Base-by-base conservation (phyloP, 202 grass and related monocot species). In the Musa balbisiana region DNA sequence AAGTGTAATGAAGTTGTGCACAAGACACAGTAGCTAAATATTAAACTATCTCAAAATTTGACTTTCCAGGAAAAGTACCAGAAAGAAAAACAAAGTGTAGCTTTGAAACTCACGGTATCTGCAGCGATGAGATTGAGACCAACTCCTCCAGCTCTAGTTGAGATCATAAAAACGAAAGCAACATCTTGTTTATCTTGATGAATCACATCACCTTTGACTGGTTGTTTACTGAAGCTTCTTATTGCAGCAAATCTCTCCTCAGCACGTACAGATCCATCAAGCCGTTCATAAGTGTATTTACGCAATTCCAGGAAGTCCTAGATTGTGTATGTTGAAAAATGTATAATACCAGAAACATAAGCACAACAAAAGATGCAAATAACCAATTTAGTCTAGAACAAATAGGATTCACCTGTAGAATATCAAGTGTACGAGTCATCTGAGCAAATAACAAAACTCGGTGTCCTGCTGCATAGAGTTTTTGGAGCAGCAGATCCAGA, bases 101-200 rank as follows among this genome's bases (percentile, higher is more conserved):
- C 10, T 49, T 25, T 27, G 19, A 43, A 20, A 92, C 93, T 92
- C 77, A 97, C 93, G 85, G 93, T 97, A 83, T 97, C 93, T 19
- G 93, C 90, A 51, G 87, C 90, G 51, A 92, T 86, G 78, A 97
- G 93, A 91, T 97, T 97, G 81, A 97, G 93, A 76, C 93, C 93
- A 75, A 92, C 90, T 79, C 90, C 90, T 53, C 93, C 93, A 64
- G 93, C 93, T 85, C 93, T 90, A 80, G 93, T 97, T 70, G 93
- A 97, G 84, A 97, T 91, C 93, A 97, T 92, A 80, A 97, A 97
- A 80, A 97, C 66, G 89, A 97, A 97, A 72, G 93, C 76, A 80
- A 76, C 86, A 82, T 79, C 82, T 84, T 85, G 79, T 72, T 82
- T 82, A 78, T 81, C 70, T 77, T 74, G 63, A 83, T 90, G 64